Evolutionary conservation across 345 rosid genomes (phyloP).

Genomic region (Salix suchowensis): DNA sequence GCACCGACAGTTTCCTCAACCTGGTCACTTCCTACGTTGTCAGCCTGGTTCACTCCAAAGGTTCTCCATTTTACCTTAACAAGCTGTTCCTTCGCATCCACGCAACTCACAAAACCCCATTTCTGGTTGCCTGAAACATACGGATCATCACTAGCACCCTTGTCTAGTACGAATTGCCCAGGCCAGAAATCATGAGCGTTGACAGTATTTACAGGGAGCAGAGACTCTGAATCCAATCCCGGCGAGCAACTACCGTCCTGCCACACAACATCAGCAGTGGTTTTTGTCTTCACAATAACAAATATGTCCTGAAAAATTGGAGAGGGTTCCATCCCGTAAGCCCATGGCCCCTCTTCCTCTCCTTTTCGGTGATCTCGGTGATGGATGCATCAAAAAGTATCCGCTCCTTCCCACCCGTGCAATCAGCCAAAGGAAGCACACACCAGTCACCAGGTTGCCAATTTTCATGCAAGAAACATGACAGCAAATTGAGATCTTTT

Average conservation of each 20-base stretch:
- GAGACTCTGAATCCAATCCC: slow-evolving; percentile 52
- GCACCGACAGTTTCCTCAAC: slow-evolving; percentile 71
- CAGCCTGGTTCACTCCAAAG: slow-evolving; percentile 26
- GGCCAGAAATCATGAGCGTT: slow-evolving; percentile 92
- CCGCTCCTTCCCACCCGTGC: slow-evolving; percentile 21
- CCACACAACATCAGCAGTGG: slow-evolving; percentile 72
- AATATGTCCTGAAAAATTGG: slow-evolving; percentile 40
- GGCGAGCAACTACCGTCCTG: slow-evolving; percentile 64
- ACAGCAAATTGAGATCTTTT: slow-evolving; percentile 52
- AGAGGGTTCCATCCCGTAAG: slow-evolving; percentile 28
- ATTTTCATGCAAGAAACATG: slow-evolving; percentile 59
- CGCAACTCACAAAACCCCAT: slow-evolving; percentile 66
- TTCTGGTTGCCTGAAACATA: slow-evolving; percentile 30
- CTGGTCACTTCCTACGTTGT: slow-evolving; percentile 21
- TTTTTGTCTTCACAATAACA: slow-evolving; percentile 57
- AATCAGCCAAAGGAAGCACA: slow-evolving; percentile 41
- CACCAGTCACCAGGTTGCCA: slow-evolving; percentile 99
- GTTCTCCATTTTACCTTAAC: slow-evolving; percentile 69
- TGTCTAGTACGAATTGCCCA: slow-evolving; percentile 75
- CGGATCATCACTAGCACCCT: slow-evolving; percentile 42
- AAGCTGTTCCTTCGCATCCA: slow-evolving; percentile 75
- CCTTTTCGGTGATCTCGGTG: slow-evolving; percentile 17
- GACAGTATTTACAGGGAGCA: slow-evolving; percentile 54
- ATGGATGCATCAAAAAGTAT: slow-evolving; percentile 18
- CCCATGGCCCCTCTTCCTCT: slow-evolving; percentile 28